Evolutionary conservation across 306 rosid genomes (phyloP), one percentile per base, ranked within the genome.

Genomic region (Urtica urens): DNA sequence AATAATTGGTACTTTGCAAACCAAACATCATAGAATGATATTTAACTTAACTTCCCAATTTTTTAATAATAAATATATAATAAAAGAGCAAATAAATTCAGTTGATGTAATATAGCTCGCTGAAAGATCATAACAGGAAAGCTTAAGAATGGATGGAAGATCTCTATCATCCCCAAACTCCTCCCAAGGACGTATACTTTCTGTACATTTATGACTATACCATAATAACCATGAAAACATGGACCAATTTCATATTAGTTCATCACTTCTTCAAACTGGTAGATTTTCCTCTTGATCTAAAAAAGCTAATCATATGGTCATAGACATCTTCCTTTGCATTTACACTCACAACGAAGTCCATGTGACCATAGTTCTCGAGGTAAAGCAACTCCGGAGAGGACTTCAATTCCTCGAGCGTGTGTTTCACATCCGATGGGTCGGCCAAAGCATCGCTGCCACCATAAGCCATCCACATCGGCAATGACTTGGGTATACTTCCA

Each of bases 391-490:
- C 95, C 1, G 93, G 93, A 9, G 52, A 71, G 64, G 80, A 76
- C 55, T 56, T 58, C 73, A 88, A 57, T 57, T 76, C 82, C 72
- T 72, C 64, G 38, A 88, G 65, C 0, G 88, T 54, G 65, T 62
- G 90, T 64, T 62, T 56, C 48, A 88, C 67, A 70, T 88, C 95
- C 14, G 26, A 51, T 55, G 39, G 16, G 67, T 83, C 96, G 30
- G 86, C 85, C 62, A 88, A 72, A 57, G 63, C 90, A 64, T 88
- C 96, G 40, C 64, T 76, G 53, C 93, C 90, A 10, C 96, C 96
- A 20, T 81, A 81, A 40, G 84, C 93, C 83, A 88, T 88, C 97
- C 87, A 81, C 39, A 90, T 62, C 1, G 97, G 95, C 77, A 90
- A 50, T 34, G 84, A 81, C 62, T 72, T 60, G 22, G 97, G 95